Evolutionary conservation across 345 rosid genomes (phyloP).

Genomic region (Sonneratia alba): DNA sequence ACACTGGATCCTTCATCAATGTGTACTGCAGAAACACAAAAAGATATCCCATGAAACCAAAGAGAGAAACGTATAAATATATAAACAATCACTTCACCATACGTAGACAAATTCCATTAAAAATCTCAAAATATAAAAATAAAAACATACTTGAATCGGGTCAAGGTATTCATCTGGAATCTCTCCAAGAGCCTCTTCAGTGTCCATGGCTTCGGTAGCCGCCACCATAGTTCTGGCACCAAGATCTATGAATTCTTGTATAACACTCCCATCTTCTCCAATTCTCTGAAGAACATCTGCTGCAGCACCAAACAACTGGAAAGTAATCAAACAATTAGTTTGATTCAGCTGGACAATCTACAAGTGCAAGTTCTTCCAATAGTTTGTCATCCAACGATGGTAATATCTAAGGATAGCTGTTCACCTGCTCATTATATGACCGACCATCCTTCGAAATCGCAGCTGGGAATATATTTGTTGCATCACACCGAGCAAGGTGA

Average conservation of each 20-base stretch:
- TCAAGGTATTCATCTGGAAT: conserved; percentile 99
- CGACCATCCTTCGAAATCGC: conserved; percentile 96
- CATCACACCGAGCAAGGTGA: conserved; percentile 83
- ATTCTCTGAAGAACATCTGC: conserved; percentile 73
- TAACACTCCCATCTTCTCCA: conserved; percentile 65
- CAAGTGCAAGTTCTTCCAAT: neutral
- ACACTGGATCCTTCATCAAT: conserved; percentile 97
- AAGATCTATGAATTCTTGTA: conserved; percentile 64
- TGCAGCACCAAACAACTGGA: conserved; percentile 82
- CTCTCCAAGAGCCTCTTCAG: conserved; percentile 93
- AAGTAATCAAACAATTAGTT: conserved; percentile 12
- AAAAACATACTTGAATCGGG: conserved; percentile 63
- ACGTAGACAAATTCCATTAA: neutral
- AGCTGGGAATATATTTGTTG: conserved; percentile 62
- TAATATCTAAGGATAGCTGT: neutral
- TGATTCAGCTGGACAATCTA: conserved; percentile 4
- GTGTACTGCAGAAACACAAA: conserved; percentile 45
- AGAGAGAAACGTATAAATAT: neutral
- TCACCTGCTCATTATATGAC: conserved; percentile 91
- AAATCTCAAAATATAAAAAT: neutral
- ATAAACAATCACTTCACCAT: neutral
- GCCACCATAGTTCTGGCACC: conserved; percentile 82
- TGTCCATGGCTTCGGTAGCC: conserved; percentile 89
- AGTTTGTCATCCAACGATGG: neutral
- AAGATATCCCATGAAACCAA: neutral